These are phyloP conservation scores for Carex scoparia DNA, from an alignment of 176 grass and related monocot species.

Conservation along the genomic window DNA sequence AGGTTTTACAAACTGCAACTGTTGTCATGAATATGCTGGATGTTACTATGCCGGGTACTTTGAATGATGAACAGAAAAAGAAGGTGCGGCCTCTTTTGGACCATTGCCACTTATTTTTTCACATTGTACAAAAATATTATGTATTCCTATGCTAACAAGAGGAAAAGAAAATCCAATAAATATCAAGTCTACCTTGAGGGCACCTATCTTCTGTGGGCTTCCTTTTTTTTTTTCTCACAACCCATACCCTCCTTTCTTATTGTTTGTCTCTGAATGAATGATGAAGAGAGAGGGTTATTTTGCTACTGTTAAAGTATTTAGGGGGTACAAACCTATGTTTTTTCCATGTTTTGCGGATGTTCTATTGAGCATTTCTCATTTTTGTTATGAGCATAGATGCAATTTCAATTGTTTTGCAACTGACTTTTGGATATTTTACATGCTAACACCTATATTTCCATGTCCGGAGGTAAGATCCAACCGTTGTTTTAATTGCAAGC, in stretches of 20 bases:
- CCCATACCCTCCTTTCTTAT: not conserved
- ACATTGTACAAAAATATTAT: not conserved
- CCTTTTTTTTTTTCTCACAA: not conserved
- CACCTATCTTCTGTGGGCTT: not conserved
- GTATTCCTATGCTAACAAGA: not conserved
- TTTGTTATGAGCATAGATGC: not conserved
- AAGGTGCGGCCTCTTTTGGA: constrained; percentile 38
- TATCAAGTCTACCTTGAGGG: not conserved
- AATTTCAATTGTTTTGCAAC: not conserved
- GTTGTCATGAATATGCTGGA: constrained; percentile 90
- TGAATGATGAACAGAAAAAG: constrained; percentile 75
- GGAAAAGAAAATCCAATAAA: not conserved
- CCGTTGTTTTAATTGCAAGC: not conserved
- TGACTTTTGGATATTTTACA: not conserved
- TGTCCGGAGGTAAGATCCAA: not conserved
- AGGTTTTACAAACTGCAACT: constrained; percentile 63
- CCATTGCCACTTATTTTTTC: not conserved
- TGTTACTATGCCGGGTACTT: constrained; percentile 75
- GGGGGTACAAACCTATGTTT: not conserved
- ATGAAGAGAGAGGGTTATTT: not conserved
- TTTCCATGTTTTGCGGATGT: not conserved
- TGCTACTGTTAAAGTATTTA: not conserved
- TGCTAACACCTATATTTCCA: not conserved
- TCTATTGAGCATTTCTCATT: not conserved
- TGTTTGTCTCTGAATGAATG: not conserved